Conservation (phyloP, 176 grass and related monocot genomes). For the Lolium multiflorum region DNA sequence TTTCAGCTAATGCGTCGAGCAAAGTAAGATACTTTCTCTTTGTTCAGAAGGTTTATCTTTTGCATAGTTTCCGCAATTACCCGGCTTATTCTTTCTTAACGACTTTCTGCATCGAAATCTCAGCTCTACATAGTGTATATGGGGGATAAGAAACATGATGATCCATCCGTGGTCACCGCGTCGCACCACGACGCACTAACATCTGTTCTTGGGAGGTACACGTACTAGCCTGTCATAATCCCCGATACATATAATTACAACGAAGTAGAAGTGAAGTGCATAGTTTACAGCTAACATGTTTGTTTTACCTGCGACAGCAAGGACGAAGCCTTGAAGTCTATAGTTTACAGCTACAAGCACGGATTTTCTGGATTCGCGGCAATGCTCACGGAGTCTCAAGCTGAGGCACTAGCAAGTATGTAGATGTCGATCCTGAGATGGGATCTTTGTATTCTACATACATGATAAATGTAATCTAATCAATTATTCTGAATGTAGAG, state of each 20-base stretch:
- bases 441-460: too few species aligned
- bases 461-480: neutral
- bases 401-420: neutral
- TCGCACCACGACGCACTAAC: slow-evolving; percentile 29
- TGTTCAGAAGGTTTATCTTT: neutral
- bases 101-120: neutral
- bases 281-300: too few species aligned
- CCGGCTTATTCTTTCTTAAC: neutral
- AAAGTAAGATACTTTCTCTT: neutral
- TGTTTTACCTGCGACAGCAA: neutral
- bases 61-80: neutral
- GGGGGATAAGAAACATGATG: slow-evolving; percentile 42
- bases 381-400: slow-evolving; percentile 30
- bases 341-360: slow-evolving; percentile 36
- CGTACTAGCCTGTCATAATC: neutral
- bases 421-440: too few species aligned
- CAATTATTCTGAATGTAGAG: neutral
- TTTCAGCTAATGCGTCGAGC: slow-evolving; percentile 14
- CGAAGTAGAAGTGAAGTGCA: too few species aligned
- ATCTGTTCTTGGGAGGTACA: slow-evolving; percentile 36
- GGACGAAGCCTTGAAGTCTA: slow-evolving; percentile 20
- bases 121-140: slow-evolving; percentile 45
- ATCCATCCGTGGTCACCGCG: neutral
- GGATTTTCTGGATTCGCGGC: slow-evolving; percentile 39
- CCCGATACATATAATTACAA: too few species aligned